Percentiles rank a stretch among this genome's conserved stretches.
phyloP scores from a whole-genome alignment of 768 basidiomycete genomes.

The Flagelloscypha sp. region DNA sequence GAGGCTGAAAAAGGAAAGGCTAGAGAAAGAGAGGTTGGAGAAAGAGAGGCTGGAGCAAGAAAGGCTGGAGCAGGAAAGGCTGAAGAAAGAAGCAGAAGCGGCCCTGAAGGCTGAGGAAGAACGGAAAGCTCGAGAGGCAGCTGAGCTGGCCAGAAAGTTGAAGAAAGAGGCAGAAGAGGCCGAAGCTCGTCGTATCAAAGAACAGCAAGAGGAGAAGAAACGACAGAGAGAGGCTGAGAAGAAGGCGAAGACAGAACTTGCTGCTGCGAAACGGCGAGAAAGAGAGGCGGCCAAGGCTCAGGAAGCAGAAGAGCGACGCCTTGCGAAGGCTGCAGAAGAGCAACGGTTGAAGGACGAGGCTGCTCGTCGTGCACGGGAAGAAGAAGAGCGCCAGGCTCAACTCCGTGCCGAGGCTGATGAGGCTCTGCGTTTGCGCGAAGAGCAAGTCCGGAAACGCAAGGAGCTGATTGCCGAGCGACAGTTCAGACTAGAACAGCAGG shows the following conservation, averaged over 20 bases:
- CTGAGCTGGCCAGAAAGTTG: no score
- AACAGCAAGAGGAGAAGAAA: constrained; percentile 15
- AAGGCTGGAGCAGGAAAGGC: constrained; percentile 18
- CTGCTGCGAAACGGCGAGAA: constrained; percentile 7
- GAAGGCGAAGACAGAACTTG: constrained; percentile 6
- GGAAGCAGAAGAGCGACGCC: constrained; percentile 13
- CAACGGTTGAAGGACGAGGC: constrained; percentile 20
- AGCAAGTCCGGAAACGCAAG: constrained; percentile 1
- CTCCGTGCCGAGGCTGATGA: constrained; percentile 21
- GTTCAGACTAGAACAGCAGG: background rate
- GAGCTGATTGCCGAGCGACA: no score
- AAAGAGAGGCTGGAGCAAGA: constrained; percentile 17
- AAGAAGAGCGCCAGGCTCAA: constrained; percentile 19
- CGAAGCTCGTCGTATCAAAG: no score
- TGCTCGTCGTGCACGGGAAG: constrained; percentile 18
- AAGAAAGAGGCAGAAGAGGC: constrained; percentile 19
- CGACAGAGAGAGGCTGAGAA: constrained; percentile 14
- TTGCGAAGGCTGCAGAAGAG: constrained; percentile 11
- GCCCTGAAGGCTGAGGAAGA: constrained; percentile 16
- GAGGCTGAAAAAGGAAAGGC: constrained; percentile 13
- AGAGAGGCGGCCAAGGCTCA: constrained; percentile 13
- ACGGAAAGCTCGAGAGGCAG: constrained; percentile 22
- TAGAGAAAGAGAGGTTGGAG: constrained; percentile 13
- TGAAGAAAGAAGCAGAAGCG: constrained; percentile 20
- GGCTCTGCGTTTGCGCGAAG: constrained; percentile 7